Percentiles rank a stretch among this genome's conserved stretches.
phyloP scores from a whole-genome alignment of 2,329 filamentous ascomycete genomes.

The Didymosphaeria variabile region DNA sequence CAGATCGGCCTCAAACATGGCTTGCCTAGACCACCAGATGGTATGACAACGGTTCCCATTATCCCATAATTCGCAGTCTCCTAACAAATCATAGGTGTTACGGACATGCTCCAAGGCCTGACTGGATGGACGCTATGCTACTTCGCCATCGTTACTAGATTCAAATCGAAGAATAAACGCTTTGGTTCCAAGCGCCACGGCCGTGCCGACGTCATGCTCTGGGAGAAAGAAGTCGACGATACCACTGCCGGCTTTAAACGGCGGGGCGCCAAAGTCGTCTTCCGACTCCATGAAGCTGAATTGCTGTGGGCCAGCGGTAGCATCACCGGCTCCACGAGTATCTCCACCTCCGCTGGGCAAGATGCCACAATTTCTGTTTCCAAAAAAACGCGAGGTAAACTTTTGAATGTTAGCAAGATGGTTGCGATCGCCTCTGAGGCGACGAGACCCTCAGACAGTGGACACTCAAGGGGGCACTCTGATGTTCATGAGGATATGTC shows the following conservation, averaged over 20 bases:
- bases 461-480: not conserved
- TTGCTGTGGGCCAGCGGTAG: conserved; percentile 15
- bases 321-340: conserved; percentile 12
- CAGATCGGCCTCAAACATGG: conserved; percentile 17
- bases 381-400: conserved; percentile 19
- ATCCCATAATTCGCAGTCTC: not conserved
- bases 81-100: conserved; percentile 16
- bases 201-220: conserved; percentile 26
- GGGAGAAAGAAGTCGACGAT: conserved; percentile 25
- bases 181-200: conserved; percentile 24
- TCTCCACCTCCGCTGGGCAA: conserved; percentile 1
- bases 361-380: conserved; percentile 22
- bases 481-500: conserved; percentile 9
- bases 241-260: conserved; percentile 2
- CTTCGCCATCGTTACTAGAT: conserved; percentile 22
- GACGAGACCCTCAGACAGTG: not conserved
- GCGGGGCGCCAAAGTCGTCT: conserved; percentile 17
- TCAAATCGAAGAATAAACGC: conserved; percentile 21
- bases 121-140: conserved; percentile 30
- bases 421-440: conserved; percentile 16
- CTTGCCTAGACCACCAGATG: conserved; percentile 20
- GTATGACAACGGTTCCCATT: conserved; percentile 9
- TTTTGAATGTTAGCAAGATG: conserved; percentile 25
- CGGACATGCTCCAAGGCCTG: conserved; percentile 21
- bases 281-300: conserved; percentile 20